phyloP scores from a whole-genome alignment of 768 basidiomycete genomes.

The Boletus rex-veris region DNA sequence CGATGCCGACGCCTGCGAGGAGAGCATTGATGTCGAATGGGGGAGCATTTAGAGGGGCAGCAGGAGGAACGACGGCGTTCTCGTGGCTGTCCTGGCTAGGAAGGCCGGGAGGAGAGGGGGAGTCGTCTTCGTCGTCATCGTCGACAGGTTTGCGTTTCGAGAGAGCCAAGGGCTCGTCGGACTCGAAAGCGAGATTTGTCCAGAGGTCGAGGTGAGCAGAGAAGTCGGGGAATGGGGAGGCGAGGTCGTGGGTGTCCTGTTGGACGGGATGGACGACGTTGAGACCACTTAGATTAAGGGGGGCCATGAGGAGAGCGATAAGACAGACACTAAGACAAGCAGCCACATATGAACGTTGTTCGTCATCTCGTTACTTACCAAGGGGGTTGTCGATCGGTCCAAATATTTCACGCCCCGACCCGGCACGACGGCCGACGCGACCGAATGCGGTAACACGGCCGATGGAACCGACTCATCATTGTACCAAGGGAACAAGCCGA shows the following conservation, averaged over 20 bases:
- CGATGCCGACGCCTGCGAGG: slow-evolving; percentile 39
- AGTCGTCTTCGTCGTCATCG: background rate
- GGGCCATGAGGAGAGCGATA: slow-evolving; percentile 41
- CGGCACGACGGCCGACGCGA: too few species aligned
- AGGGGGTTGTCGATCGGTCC: too few species aligned
- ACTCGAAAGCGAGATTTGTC: slow-evolving; percentile 78
- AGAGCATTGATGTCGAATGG: slow-evolving; percentile 43
- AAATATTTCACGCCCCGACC: too few species aligned
- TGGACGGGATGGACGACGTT: slow-evolving; percentile 67
- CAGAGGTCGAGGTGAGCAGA: slow-evolving; percentile 77
- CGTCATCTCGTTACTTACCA: too few species aligned
- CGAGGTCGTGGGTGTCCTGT: slow-evolving; percentile 49
- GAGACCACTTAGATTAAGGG: slow-evolving; percentile 70
- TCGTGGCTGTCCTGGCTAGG: slow-evolving; percentile 39
- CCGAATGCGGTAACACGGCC: too few species aligned
- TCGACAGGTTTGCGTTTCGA: slow-evolving; percentile 32
- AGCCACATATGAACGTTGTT: slow-evolving; percentile 1
- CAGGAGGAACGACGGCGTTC: slow-evolving; percentile 52
- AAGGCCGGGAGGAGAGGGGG: background rate
- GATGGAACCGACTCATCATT: background rate
- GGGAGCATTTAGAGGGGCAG: slow-evolving; percentile 30
- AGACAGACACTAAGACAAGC: slow-evolving; percentile 4
- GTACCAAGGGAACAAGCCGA: background rate
- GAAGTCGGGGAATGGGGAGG: slow-evolving; percentile 68
- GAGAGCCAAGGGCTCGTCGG: slow-evolving; percentile 58